These are phyloP conservation scores for Psilocybe cyanescens DNA, from an alignment of 768 basidiomycete species.

Conservation along the genomic window DNA sequence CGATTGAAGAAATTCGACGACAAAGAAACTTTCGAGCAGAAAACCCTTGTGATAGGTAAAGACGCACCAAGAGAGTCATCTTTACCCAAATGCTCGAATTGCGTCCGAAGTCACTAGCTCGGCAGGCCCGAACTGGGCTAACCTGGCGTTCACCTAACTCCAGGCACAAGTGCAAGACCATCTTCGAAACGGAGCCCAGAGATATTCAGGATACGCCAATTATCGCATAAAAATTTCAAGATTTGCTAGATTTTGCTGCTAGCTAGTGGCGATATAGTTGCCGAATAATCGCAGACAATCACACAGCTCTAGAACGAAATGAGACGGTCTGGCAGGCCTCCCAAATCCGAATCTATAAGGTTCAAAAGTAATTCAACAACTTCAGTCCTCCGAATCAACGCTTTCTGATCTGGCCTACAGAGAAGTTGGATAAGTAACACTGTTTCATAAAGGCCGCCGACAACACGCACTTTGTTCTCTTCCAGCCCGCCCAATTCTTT, in stretches of 20 bases:
- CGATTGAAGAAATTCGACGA: too few relatives aligned
- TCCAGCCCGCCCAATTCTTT: slow-evolving; percentile 79
- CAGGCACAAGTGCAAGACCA: too few relatives aligned
- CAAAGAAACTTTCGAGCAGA: too few relatives aligned
- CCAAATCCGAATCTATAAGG: not conserved
- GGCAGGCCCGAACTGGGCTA: too few relatives aligned
- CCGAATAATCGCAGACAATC: not conserved
- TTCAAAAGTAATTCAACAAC: not conserved
- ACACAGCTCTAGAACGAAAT: not conserved
- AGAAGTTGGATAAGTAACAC: slow-evolving; percentile 3
- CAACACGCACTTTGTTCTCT: slow-evolving; percentile 68
- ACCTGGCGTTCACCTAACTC: too few relatives aligned
- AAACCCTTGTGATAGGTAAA: too few relatives aligned
- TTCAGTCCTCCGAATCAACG: slow-evolving; percentile 17
- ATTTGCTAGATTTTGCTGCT: not conserved
- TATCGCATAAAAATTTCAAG: too few relatives aligned
- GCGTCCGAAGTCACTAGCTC: too few relatives aligned
- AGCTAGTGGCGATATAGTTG: not conserved
- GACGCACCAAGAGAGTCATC: too few relatives aligned
- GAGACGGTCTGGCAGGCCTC: not conserved
- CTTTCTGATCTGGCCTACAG: slow-evolving; percentile 30
- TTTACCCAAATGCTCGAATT: too few relatives aligned
- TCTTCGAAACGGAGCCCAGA: too few relatives aligned
- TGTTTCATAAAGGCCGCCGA: not conserved
- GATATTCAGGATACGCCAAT: too few relatives aligned